These are phyloP conservation scores for Epichloe gansuensis DNA, from an alignment of 2,329 filamentous ascomycete genomes.

Conservation along the genomic window DNA sequence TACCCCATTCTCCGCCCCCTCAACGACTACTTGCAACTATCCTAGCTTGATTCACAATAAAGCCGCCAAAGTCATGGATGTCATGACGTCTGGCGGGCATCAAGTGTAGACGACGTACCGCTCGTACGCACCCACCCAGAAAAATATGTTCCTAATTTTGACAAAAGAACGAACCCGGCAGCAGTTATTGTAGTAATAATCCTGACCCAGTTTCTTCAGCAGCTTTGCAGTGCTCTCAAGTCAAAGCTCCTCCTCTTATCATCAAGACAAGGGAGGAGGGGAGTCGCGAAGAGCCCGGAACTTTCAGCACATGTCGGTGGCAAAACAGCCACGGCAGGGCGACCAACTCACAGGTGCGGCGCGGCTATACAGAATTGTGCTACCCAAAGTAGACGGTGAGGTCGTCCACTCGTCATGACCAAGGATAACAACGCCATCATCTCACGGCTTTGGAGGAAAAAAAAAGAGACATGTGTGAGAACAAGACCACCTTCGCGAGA, in stretches of 20 bases:
- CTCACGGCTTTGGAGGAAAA: neutral
- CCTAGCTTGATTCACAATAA: neutral
- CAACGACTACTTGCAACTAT: neutral
- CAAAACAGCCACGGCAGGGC: neutral
- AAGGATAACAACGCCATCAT: slow-evolving; percentile 5
- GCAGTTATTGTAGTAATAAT: neutral
- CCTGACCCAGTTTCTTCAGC: neutral
- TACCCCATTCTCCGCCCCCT: neutral
- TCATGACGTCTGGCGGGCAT: neutral
- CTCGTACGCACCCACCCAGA: neutral
- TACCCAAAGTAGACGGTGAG: slow-evolving; percentile 4
- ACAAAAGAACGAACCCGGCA: neutral
- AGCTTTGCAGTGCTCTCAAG: neutral
- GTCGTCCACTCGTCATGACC: slow-evolving; percentile 3
- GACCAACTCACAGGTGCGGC: neutral
- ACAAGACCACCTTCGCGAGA: slow-evolving; percentile 7
- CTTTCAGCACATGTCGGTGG: neutral
- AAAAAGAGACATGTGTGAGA: slow-evolving; percentile 6
- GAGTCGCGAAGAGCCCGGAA: neutral
- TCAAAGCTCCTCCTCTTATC: neutral
- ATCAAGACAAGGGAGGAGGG: neutral
- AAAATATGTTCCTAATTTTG: neutral
- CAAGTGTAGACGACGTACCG: neutral
- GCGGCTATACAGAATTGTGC: neutral
- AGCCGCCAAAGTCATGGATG: neutral